These are phyloP conservation scores for Sporothrix sp. DNA, from an alignment of 2,329 filamentous ascomycete genomes.

Conservation along the genomic window DNA sequence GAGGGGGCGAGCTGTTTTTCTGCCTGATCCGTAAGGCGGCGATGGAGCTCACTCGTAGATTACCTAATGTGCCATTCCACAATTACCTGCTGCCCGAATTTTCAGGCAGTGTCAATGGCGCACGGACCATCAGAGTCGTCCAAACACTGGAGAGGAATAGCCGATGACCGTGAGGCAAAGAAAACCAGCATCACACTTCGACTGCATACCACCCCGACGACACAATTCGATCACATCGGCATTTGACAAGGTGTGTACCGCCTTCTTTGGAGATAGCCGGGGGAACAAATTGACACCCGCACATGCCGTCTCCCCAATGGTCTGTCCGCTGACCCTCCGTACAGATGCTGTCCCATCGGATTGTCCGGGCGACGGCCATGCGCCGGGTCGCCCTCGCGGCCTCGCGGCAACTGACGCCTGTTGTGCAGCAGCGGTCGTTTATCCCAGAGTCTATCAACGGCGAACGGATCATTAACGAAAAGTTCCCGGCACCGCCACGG, in stretches of 20 bases:
- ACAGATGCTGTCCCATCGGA: constrained; percentile 53
- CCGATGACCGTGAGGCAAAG: constrained; percentile 14
- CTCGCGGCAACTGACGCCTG: constrained; percentile 37
- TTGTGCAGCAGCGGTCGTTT: constrained; percentile 48
- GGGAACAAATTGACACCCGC: too few relatives aligned
- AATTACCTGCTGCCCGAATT: neutral
- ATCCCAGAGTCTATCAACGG: constrained; percentile 41
- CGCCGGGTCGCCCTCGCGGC: constrained; percentile 37
- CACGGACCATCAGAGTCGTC: constrained; percentile 12
- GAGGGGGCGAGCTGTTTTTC: neutral
- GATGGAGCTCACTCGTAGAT: neutral
- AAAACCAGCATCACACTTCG: constrained; percentile 9
- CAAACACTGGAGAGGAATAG: constrained; percentile 17
- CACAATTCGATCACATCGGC: constrained; percentile 13
- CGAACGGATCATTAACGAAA: constrained; percentile 39
- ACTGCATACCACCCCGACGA: constrained; percentile 1
- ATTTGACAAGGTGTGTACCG: constrained; percentile 10
- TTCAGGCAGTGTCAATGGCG: constrained; percentile 9
- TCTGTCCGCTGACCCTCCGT: neutral
- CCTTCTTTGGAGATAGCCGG: neutral
- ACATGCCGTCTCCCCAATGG: too few relatives aligned
- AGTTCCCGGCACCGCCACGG: constrained; percentile 38
- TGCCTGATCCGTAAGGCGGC: constrained; percentile 8
- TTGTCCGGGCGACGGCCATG: constrained; percentile 41
- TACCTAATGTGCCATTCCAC: neutral